Conservation (phyloP, 164 flowering plant genomes). For the Akebia trifoliata region DNA sequence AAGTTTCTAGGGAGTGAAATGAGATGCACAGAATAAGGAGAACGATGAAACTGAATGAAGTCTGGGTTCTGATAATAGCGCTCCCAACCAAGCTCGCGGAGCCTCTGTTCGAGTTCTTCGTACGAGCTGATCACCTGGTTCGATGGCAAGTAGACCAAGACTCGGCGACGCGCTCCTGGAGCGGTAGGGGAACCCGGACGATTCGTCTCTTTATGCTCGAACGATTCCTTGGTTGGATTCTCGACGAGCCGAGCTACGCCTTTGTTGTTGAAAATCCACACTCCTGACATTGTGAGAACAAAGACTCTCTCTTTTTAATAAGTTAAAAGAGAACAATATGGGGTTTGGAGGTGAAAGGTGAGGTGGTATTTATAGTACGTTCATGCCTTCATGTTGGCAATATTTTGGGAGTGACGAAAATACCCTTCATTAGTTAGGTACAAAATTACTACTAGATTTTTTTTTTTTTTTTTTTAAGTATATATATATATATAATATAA, state of each 20-base stretch:
- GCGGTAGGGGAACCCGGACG: conserved; percentile 44
- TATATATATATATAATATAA: too few relatives aligned
- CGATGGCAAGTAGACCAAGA: conserved; percentile 38
- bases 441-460: too few relatives aligned
- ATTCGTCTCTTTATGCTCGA: conserved; percentile 35
- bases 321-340: too few relatives aligned
- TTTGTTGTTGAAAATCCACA: conserved; percentile 50
- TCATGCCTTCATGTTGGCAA: too few relatives aligned
- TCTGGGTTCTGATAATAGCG: conserved; percentile 34
- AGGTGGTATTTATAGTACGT: too few relatives aligned
- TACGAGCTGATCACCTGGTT: conserved; percentile 41
- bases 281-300: conserved; percentile 52
- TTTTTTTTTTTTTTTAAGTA: too few relatives aligned
- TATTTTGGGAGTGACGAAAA: too few relatives aligned
- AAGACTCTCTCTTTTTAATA: too few relatives aligned
- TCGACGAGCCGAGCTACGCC: conserved; percentile 41
- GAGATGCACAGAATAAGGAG: conserved; percentile 29
- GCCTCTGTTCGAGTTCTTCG: conserved; percentile 40
- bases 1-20: conserved; percentile 45
- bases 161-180: conserved; percentile 49
- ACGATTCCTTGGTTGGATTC: conserved; percentile 48
- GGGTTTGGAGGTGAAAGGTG: too few relatives aligned
- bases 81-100: conserved; percentile 43
- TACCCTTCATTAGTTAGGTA: too few relatives aligned
- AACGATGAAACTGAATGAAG: conserved; percentile 45